Conservation (phyloP, 73 alveolate genomes). For the Effrenium voratum region DNA sequence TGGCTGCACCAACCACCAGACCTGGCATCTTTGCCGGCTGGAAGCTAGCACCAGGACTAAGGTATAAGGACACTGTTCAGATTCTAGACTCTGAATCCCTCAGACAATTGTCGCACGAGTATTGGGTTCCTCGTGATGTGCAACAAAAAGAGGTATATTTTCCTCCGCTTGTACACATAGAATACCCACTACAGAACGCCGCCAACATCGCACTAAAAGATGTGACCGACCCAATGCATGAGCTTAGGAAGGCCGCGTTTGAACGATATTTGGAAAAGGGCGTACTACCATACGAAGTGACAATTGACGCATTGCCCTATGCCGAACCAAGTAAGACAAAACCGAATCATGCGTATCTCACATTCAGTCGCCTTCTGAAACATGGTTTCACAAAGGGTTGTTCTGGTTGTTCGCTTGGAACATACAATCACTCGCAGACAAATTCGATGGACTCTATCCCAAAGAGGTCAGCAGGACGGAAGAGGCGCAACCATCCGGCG, state of each 20-base stretch:
- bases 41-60: background rate
- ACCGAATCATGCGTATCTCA: background rate
- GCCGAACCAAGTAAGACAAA: background rate
- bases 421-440: background rate
- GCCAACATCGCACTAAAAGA: background rate
- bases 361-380: background rate
- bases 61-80: background rate
- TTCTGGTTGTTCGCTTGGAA: background rate
- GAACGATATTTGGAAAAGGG: background rate
- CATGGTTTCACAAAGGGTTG: conserved; percentile 1
- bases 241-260: background rate
- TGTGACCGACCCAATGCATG: background rate
- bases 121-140: background rate
- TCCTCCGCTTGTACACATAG: background rate
- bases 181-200: background rate
- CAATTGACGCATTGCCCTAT: background rate
- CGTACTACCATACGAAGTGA: conserved; percentile 7
- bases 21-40: conserved; percentile 30
- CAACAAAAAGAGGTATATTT: conserved; percentile 1
- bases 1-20: background rate
- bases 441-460: background rate
- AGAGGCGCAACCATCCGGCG: background rate
- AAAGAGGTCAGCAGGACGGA: background rate
- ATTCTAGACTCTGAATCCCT: no score
- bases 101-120: background rate